Base-by-base conservation (phyloP, 2,329 filamentous ascomycete species). In the Volutella citrinella region DNA sequence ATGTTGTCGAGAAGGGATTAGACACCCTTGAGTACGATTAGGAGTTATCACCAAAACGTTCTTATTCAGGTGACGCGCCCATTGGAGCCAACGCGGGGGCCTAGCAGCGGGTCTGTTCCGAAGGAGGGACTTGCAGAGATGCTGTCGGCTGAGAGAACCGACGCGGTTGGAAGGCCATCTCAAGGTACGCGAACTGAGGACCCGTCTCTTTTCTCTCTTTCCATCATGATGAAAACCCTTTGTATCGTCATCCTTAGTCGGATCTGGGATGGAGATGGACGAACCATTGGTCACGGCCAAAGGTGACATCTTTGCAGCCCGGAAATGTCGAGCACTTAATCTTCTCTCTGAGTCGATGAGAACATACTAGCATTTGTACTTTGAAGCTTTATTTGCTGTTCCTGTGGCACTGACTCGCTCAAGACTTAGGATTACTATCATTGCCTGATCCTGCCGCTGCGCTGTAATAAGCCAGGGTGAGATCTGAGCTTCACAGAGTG, bases 171-270 rank as follows among this genome's bases (percentile, higher is more conserved):
- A n/a, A n/a, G n/a, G n/a, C n/a, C n/a, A n/a, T n/a, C n/a, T n/a
- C n/a, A n/a, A n/a, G n/a, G n/a, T n/a, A n/a, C n/a, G n/a, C n/a
- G n/a, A n/a, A n/a, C n/a, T n/a, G n/a, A n/a, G n/a, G n/a, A n/a
- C n/a, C n/a, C n/a, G n/a, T n/a, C n/a, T n/a, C n/a, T n/a, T 34
- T 27, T 6, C 13, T 20, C n/a, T 32, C 18, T 12, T 30, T 45
- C 40, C 39, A 43, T 42, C 40, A 84, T 91, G 88, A 94, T 91
- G 88, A 93, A 80, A 89, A 72, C 62, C 63, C 66, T 76, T 68
- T 43, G 51, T 89, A 90, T 89, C 84, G 87, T 94, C 88, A 94
- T 95, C 88, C 88, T 94, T 94, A 94, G 87, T 72, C 88, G 76
- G 82, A 94, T 63, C 56, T 41, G 44, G 47, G 45, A 45, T 49